A percentile compares a stretch with the other conserved stretches of the same genome.
phyloP scores from a whole-genome alignment of 129 eudicot species.

The Scalesia atractyloides region DNA sequence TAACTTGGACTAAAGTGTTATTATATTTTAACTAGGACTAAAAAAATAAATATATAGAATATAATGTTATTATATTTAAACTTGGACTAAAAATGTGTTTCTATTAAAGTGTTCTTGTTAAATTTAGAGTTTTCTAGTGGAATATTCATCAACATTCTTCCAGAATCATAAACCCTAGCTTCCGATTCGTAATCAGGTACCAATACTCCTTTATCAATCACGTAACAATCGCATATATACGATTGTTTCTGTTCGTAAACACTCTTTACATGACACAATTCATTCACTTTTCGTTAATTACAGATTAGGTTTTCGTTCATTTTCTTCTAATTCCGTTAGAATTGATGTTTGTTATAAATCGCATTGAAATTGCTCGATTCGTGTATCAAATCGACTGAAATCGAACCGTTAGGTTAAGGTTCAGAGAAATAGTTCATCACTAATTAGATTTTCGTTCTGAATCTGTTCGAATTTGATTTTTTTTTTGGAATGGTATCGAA shows the following conservation, averaged over 20 bases:
- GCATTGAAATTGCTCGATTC: too few relatives aligned
- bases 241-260: slow-evolving; percentile 6
- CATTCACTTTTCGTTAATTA: slow-evolving; percentile 6
- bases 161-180: slow-evolving; percentile 34
- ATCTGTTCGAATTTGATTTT: too few relatives aligned
- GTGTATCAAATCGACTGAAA: too few relatives aligned
- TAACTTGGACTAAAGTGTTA: too few relatives aligned
- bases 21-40: too few relatives aligned
- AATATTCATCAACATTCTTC: not conserved
- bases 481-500: not conserved
- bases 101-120: not conserved
- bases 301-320: slow-evolving; percentile 19
- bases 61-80: too few relatives aligned
- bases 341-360: not conserved
- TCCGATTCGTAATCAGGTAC: slow-evolving; percentile 9
- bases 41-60: too few relatives aligned
- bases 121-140: slow-evolving; percentile 10
- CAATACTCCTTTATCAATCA: not conserved
- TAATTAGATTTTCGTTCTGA: too few relatives aligned
- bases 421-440: too few relatives aligned
- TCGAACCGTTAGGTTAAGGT: too few relatives aligned
- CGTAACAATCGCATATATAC: not conserved
- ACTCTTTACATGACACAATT: not conserved
- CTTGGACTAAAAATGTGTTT: too few relatives aligned
- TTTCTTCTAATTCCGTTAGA: not conserved